Base-by-base conservation (phyloP, 2,329 filamentous ascomycete genomes). In the Trichophyton simii region DNA sequence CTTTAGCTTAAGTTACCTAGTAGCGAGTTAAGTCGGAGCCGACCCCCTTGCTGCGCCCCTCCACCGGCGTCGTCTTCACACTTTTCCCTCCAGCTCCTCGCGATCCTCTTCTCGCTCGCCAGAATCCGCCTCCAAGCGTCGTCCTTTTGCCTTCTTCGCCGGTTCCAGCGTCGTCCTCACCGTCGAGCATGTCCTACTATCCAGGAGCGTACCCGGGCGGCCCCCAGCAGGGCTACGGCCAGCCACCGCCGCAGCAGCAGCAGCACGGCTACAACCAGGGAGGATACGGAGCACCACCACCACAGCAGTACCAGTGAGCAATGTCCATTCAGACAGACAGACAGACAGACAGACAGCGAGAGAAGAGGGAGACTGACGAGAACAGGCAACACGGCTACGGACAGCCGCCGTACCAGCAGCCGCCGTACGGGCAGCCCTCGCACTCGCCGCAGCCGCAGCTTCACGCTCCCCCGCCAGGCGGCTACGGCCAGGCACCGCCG, bases 151-250 rank as follows among this genome's bases (percentile, higher is more conserved):
- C 34, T 2, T 42, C n/a, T 20, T 58, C 38, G n/a, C 41, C 55
- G 15, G 15, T n/a, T 22, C 46, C 57, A 25, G 15, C 46, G 20
- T 22, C 25, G 31, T 42, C 31, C 46, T 18, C 31, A 13, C 25
- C 58, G 38, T 11, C 7, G 25, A 67, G 66, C 61, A 87, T 87
- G 84, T 85, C 84, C 66, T 83, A 82, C 69, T 87, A 85, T 71
- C 82, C 82, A 66, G 79, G 79, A 63, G 75, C 76, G 57, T 84
- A 85, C 69, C 75, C 78, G 62, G 76, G 76, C 70, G 79, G 79
- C 60, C 77, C 80, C 66, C 59, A 36, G 25, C 25, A 41, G 31
- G 42, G 38, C 20, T 64, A 62, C 54, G 60, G 58, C 52, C 57
- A 25, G 69, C 79, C 79, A 65, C 82, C 82, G 67, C 78, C 80